Evolutionary conservation across 1,284 basidiomycete species (phyloP).

Genomic region (Puccinia coronata): DNA sequence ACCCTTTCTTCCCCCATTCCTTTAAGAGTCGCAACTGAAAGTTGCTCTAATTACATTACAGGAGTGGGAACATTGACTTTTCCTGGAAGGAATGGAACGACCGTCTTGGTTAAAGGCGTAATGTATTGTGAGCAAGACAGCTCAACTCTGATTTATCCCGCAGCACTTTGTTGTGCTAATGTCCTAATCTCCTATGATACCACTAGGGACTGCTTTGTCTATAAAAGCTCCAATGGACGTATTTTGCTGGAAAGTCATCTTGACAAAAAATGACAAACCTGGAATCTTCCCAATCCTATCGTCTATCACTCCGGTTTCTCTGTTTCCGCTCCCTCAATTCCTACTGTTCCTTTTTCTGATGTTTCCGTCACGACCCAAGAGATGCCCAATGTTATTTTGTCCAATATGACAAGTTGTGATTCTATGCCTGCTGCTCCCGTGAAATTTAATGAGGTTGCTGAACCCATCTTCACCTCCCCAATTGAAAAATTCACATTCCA

Average conservation of each 20-base stretch:
- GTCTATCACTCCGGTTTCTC: background rate
- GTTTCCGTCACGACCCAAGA: too few relatives aligned
- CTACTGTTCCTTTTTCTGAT: background rate
- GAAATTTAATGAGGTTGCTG: background rate
- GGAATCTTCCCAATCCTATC: background rate
- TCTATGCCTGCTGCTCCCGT: background rate
- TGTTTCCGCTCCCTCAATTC: background rate
- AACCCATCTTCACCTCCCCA: background rate
- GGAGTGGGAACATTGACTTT: conserved; percentile 20
- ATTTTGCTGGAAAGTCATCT: background rate
- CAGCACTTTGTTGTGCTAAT: background rate
- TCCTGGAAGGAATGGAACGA: conserved; percentile 5
- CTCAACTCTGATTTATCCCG: background rate
- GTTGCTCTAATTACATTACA: too few relatives aligned
- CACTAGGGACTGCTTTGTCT: background rate
- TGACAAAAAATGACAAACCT: background rate
- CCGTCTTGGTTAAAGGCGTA: background rate
- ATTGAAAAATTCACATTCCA: background rate
- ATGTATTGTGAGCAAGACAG: background rate
- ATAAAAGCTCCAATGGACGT: background rate
- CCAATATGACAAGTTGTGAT: too few relatives aligned
- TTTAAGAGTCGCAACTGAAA: too few relatives aligned
- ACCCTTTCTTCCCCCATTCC: background rate
- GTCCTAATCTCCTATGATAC: background rate
- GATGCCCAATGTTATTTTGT: too few relatives aligned